Evolutionary conservation across 2,329 filamentous ascomycete genomes (phyloP).

Genomic region (Hortaea sp.): DNA sequence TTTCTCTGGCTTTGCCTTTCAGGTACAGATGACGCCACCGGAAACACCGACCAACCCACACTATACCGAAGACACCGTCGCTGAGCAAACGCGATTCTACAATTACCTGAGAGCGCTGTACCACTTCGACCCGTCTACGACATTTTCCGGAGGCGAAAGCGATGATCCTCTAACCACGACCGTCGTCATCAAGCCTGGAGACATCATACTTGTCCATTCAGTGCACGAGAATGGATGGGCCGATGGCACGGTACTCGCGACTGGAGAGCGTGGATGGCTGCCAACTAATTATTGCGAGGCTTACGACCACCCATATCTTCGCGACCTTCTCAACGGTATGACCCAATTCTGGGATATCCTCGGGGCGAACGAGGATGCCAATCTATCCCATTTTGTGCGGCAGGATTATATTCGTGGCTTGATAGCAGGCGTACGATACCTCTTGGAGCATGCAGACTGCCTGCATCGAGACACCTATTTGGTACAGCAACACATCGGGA

Average conservation of each 20-base stretch:
- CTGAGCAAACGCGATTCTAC: slow-evolving; percentile 61
- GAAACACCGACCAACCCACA: slow-evolving; percentile 6
- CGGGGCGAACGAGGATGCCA: slow-evolving; percentile 54
- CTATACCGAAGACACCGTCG: neutral
- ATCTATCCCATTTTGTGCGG: slow-evolving; percentile 70
- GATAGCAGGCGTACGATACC: slow-evolving; percentile 82
- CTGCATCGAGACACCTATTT: slow-evolving; percentile 69
- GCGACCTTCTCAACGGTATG: slow-evolving; percentile 72
- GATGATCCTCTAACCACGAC: slow-evolving; percentile 54
- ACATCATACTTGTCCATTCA: slow-evolving; percentile 88
- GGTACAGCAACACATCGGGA: slow-evolving; percentile 62
- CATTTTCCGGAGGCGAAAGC: slow-evolving; percentile 61
- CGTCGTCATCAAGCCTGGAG: slow-evolving; percentile 76
- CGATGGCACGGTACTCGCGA: slow-evolving; percentile 79
- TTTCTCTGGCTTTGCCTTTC: neutral
- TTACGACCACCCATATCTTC: slow-evolving; percentile 82
- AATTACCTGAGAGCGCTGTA: slow-evolving; percentile 94
- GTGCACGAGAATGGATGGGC: slow-evolving; percentile 98
- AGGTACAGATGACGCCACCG: slow-evolving; percentile 10
- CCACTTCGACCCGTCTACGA: slow-evolving; percentile 71
- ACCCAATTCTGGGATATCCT: slow-evolving; percentile 89
- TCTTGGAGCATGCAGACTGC: slow-evolving; percentile 81
- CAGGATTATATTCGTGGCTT: slow-evolving; percentile 92
- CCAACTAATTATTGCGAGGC: slow-evolving; percentile 97
- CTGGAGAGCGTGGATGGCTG: slow-evolving; percentile 84